Conservation (phyloP, 2,329 filamentous ascomycete genomes). For the Pestalotiopsis sp. region DNA sequence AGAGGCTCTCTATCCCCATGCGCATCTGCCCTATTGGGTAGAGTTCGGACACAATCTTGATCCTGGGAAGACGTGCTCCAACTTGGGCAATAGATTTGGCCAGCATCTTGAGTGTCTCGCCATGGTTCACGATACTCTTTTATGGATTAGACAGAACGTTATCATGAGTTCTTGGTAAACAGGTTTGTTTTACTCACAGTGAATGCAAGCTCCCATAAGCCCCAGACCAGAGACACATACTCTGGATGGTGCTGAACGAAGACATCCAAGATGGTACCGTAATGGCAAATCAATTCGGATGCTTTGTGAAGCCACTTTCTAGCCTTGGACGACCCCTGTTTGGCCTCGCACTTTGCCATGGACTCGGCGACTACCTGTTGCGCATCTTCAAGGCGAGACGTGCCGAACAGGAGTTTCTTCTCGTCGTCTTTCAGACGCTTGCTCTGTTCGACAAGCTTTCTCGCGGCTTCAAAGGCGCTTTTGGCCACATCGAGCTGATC, state of each 20-base stretch:
- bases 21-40: background rate
- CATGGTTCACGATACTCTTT: background rate
- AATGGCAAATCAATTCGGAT: background rate
- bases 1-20: background rate
- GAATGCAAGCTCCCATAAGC: constrained; percentile 10
- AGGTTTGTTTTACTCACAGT: background rate
- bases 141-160: background rate
- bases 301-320: background rate
- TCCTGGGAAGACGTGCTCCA: background rate
- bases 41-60: background rate
- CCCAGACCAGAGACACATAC: constrained; percentile 10
- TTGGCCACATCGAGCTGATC: background rate
- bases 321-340: background rate
- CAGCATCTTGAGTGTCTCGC: background rate
- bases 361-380: background rate
- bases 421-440: background rate
- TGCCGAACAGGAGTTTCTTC: background rate
- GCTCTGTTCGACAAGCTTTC: background rate
- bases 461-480: background rate
- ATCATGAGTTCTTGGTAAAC: background rate
- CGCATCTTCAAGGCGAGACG: background rate
- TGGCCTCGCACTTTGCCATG: background rate
- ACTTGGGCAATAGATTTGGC: background rate
- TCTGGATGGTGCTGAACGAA: constrained; percentile 12
- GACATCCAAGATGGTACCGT: constrained; percentile 3